These are phyloP conservation scores for Pleomassaria siparia DNA, from an alignment of 2,329 filamentous ascomycete genomes.

Conservation along the genomic window DNA sequence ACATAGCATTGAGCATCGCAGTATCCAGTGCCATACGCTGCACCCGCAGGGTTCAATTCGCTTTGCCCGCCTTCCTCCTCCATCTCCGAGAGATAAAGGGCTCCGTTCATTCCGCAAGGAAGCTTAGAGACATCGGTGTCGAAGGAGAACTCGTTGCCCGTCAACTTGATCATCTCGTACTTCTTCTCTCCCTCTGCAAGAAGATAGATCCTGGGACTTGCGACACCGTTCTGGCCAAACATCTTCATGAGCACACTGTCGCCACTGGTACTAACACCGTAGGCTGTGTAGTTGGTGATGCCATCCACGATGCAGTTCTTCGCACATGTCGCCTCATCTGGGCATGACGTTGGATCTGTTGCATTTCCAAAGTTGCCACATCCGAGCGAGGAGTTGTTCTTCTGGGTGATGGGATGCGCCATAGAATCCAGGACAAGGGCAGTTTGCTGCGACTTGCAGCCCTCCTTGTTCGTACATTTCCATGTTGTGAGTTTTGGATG, in stretches of 20 bases:
- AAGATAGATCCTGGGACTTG: conserved; percentile 63
- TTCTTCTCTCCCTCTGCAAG: conserved; percentile 59
- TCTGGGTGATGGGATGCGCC: conserved; percentile 49
- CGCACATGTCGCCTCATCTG: conserved; percentile 53
- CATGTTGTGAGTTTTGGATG: conserved; percentile 57
- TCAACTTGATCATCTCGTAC: conserved; percentile 67
- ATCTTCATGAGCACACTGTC: conserved; percentile 51
- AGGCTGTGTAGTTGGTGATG: conserved; percentile 55
- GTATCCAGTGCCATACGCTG: conserved; percentile 64
- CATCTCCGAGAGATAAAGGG: conserved; percentile 45
- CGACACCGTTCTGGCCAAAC: conserved; percentile 40
- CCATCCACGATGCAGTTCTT: conserved; percentile 60
- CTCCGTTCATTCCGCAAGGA: conserved; percentile 47
- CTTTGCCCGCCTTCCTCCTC: conserved; percentile 39
- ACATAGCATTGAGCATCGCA: conserved; percentile 49
- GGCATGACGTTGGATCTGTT: conserved; percentile 50
- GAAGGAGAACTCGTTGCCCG: conserved; percentile 71
- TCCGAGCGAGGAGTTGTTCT: conserved; percentile 31
- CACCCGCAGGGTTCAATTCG: conserved; percentile 51
- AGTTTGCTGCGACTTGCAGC: conserved; percentile 52
- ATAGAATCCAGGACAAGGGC: conserved; percentile 55
- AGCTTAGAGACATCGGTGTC: conserved; percentile 62
- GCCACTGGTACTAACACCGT: conserved; percentile 55
- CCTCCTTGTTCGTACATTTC: conserved; percentile 53
- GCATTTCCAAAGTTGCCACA: conserved; percentile 36